Base-by-base conservation (phyloP, 139 green algal genomes). In the Micractinium sp. region DNA sequence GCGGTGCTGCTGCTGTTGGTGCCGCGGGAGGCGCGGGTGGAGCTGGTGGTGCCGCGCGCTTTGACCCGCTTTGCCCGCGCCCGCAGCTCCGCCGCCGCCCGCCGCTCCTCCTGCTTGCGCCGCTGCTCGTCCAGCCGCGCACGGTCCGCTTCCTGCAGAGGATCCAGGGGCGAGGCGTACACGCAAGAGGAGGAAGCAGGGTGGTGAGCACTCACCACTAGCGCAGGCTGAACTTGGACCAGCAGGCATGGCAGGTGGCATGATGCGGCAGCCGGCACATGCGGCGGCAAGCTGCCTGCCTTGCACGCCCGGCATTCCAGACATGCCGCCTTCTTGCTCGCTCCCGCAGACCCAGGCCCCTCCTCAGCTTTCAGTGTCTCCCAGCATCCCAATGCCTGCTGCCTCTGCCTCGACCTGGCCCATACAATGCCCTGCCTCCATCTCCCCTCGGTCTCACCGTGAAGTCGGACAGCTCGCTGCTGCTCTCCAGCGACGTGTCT, bases 21-120 rank as follows among this genome's bases (percentile, higher is more conserved):
- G 29, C 41, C 29, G 41, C 79, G 79, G 7, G 29, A 23, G 47
- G 63, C 61, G 63, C 82, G 82, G 2, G 63, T 78, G 22, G 82
- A 87, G 35, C 35, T 38, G 25, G 82, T 87, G 23, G 82, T 87
- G 82, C 63, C 82, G 9, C 74, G 75, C 13, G 82, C 82, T 38
- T 87, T 87, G 63, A 80, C 61, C 12, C 82, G 82, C 61, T 36
- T 33, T 27, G 61, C 22, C 14, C 82, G 82, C 82, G 61, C 63
- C 25, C 29, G 38, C 33, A 33, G 63, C 82, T 78, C 63, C 25
- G 63, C 36, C 36, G 61, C 22, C 14, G n/a, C 61, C 82, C 63
- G 82, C 82, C 36, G 35, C 13, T 87, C 82, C 0, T 60, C 63
- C 25, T 78, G 63, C 82, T 87, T 87, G 63, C 82, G 82, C 27